These are phyloP conservation scores for Dothistroma pini DNA, from an alignment of 2,329 filamentous ascomycete species.

Conservation along the genomic window DNA sequence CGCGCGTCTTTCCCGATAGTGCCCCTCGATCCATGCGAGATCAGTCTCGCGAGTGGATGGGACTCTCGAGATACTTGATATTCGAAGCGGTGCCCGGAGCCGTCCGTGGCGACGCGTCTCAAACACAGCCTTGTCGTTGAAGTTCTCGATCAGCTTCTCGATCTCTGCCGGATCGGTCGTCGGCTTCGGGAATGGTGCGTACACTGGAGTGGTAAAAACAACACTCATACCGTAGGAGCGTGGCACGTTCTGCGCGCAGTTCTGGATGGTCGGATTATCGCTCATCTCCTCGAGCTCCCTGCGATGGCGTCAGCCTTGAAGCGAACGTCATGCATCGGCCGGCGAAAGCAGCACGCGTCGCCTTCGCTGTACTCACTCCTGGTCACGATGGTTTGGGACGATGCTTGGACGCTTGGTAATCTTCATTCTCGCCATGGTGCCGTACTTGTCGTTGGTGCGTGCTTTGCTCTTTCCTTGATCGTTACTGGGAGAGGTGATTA, in stretches of 20 bases:
- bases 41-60: not conserved
- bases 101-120: not conserved
- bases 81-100: not conserved
- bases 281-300: slow-evolving; percentile 8
- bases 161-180: slow-evolving; percentile 7
- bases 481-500: not conserved
- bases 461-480: not conserved
- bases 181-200: slow-evolving; percentile 7
- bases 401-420: not conserved
- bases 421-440: not conserved
- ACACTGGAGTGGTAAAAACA: not conserved
- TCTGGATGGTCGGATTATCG: slow-evolving; percentile 15
- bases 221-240: slow-evolving; percentile 1
- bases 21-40: not conserved
- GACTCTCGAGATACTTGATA: not conserved
- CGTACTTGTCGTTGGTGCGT: not conserved
- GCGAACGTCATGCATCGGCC: not conserved
- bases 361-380: not conserved
- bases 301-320: not conserved
- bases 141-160: not conserved
- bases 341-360: not conserved
- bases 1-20: not conserved
- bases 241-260: slow-evolving; percentile 11
- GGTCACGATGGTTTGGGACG: not conserved
- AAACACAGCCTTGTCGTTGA: not conserved